Percentiles rank a stretch among this genome's conserved stretches.
Evolutionary conservation across 2,329 filamentous ascomycete species (phyloP).

Genomic region (Rutstroemia sp.): DNA sequence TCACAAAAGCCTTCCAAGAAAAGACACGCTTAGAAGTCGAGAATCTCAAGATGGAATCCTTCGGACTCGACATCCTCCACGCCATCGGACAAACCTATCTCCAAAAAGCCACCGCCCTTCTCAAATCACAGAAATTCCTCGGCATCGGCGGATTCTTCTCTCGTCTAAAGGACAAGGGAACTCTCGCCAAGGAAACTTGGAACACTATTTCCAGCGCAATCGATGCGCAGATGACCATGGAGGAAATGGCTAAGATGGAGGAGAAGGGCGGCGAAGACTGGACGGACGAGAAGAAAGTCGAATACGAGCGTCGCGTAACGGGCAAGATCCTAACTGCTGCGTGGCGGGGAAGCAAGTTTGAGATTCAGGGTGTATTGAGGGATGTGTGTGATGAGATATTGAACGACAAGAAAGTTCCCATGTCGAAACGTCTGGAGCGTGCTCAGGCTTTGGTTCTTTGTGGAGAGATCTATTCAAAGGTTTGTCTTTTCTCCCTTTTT

Average conservation of each 20-base stretch:
- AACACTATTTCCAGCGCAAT: slow-evolving; percentile 94
- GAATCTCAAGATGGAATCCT: slow-evolving; percentile 98
- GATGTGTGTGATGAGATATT: slow-evolving; percentile 90
- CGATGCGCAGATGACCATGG: slow-evolving; percentile 95
- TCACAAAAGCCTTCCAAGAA: slow-evolving; percentile 83
- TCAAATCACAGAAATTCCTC: slow-evolving; percentile 95
- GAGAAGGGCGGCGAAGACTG: slow-evolving; percentile 93
- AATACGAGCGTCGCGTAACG: slow-evolving; percentile 92
- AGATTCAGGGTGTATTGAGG: slow-evolving; percentile 91
- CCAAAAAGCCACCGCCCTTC: slow-evolving; percentile 75
- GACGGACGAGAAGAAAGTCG: slow-evolving; percentile 94
- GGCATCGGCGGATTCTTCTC: slow-evolving; percentile 94
- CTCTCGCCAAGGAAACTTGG: slow-evolving; percentile 96
- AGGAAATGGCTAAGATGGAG: slow-evolving; percentile 96
- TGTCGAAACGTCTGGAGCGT: slow-evolving; percentile 81
- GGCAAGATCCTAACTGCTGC: slow-evolving; percentile 97
- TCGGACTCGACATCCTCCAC: slow-evolving; percentile 91
- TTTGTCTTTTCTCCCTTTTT: slow-evolving; percentile 35
- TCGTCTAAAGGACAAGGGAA: slow-evolving; percentile 91
- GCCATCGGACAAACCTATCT: slow-evolving; percentile 90
- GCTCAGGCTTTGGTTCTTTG: slow-evolving; percentile 84
- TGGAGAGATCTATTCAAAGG: slow-evolving; percentile 83
- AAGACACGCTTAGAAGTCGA: slow-evolving; percentile 94
- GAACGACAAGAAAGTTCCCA: slow-evolving; percentile 67
- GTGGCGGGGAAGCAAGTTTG: slow-evolving; percentile 93